Conservation (phyloP, 345 rosid genomes). For the Arabis alpina region DNA sequence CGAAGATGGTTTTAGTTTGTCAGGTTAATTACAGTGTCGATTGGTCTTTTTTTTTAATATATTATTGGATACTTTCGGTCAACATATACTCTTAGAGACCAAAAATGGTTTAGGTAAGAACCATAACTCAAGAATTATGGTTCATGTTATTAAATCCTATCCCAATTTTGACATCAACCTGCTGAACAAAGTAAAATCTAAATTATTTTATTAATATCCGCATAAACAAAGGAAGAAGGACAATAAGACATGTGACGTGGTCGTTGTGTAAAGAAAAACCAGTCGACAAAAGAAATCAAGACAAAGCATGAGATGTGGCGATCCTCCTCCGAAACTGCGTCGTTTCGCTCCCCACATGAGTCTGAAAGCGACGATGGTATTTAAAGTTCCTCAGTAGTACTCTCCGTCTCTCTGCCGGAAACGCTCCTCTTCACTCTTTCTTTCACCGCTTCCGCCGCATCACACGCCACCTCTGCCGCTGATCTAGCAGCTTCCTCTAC, state of each 20-base stretch:
- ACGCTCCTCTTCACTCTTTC: slow-evolving; percentile 34
- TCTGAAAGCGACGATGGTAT: slow-evolving; percentile 1
- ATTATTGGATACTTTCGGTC: too few species aligned
- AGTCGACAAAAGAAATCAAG: slow-evolving; percentile 1
- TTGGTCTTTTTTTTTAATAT: too few species aligned
- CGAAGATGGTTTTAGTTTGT: too few species aligned
- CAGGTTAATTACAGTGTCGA: too few species aligned
- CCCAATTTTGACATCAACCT: not conserved
- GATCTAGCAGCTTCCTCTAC: slow-evolving; percentile 47
- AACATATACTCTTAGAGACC: not conserved
- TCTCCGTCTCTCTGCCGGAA: slow-evolving; percentile 15
- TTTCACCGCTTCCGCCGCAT: slow-evolving; percentile 28
- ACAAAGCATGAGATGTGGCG: not conserved
- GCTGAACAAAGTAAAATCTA: not conserved
- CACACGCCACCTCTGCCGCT: slow-evolving; percentile 39
- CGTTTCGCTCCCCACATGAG: not conserved
- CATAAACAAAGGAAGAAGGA: not conserved
- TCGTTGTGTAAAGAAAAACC: slow-evolving; percentile 1
- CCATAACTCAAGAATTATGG: not conserved
- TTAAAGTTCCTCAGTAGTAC: slow-evolving; percentile 27
- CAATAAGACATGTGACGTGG: slow-evolving; percentile 13
- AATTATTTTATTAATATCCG: not conserved
- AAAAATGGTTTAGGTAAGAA: not conserved
- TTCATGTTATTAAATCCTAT: too few species aligned
- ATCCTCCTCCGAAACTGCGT: slow-evolving; percentile 10